Base-by-base conservation (phyloP, 2,329 filamentous ascomycete species). In the Domatiomyces catenatus region DNA sequence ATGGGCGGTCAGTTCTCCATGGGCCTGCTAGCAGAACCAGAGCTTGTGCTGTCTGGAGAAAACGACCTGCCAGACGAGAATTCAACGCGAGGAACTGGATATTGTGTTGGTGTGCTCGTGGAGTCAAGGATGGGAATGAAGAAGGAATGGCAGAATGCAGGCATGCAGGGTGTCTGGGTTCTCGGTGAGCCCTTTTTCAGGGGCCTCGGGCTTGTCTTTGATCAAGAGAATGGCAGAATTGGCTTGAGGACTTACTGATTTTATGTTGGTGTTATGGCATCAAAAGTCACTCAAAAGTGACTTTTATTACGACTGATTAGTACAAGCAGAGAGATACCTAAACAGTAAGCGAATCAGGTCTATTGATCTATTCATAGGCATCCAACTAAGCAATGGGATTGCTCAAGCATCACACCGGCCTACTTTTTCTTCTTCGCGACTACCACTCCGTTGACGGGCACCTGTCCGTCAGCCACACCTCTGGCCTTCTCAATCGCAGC, bases 141-240 rank as follows among this genome's bases (percentile, higher is more conserved):
- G 44, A 19, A 48, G 24, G 44, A 56, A 8, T 51, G 55, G 53
- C 32, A 48, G 15, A 44, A 43, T 3, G 52, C 49, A 44, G 58
- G 54, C 1, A 48, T 60, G 48, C 48, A 49, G 12, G 49, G 58
- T 24, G 46, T 55, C 17, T 59, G 57, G 57, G 55, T 59, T 18
- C 48, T 60, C 15, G 58, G 58, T 6, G 58, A 59, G 50, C 52
- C 56, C n/a, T 55, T 58, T 48, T 60, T 60, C 43, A 36, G 51
- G n/a, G 54, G 53, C 8, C 36, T 59, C 8, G 57, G 57, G 18
- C 47, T 59, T 5, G 52, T 51, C 1, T 60, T 59, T 46, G 58
- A 60, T 43, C 10, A 47, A 19, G 54, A 51, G 12, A 49, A 50
- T n/a, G 47, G 42, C 5, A 57, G 51, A 46, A 51, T 60, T 18